Base-by-base conservation (phyloP, 1,284 basidiomycete species). In the Cyathus olla region DNA sequence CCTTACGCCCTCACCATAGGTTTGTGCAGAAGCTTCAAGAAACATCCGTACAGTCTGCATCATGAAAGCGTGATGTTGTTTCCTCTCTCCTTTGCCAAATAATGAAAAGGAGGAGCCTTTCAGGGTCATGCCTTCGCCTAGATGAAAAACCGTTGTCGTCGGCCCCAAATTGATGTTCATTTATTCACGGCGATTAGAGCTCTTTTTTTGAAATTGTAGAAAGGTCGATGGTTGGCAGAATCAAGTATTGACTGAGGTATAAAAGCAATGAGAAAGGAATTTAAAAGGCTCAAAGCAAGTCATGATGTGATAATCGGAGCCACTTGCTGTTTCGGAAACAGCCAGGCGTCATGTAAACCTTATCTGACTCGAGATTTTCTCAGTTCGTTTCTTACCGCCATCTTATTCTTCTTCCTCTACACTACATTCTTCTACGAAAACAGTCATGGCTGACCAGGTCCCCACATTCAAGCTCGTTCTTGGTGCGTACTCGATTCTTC, bases 401-500 rank as follows among this genome's bases (percentile, higher is more conserved):
- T 60, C 64, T 62, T 60, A 67, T 66, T 67, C 68, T 71, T 64
- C 65, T 65, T 60, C 62, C 63, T 63, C 60, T 64, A 67, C 60
- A 63, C 67, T 60, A 64, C 63, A 67, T 60, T 67, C 49, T 58
- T 60, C 62, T 65, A 65, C 49, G 47, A 60, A 65, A 67, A 60
- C 63, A 60, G 72, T 72, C 65, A 91, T 90, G 88, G 46, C 87
- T 67, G 75, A 80, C 15, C 53, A 66, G 56, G 9, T 96, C 70
- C 96, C 98, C 56, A 96, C 96, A 65, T 99, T 99, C 90, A 99
- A 99, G 86, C 95, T 99, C 79, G 97, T 99, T 66, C 95, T 98
- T 71, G 95, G 95, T 96, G 72, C 69, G 94, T 83, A 48, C 31
- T 47, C 35, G 8, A 51, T 57, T 48, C 13, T 35, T 35, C 31